Base-by-base conservation (phyloP, 2,329 filamentous ascomycete species). In the Setomelanomma holmii region DNA sequence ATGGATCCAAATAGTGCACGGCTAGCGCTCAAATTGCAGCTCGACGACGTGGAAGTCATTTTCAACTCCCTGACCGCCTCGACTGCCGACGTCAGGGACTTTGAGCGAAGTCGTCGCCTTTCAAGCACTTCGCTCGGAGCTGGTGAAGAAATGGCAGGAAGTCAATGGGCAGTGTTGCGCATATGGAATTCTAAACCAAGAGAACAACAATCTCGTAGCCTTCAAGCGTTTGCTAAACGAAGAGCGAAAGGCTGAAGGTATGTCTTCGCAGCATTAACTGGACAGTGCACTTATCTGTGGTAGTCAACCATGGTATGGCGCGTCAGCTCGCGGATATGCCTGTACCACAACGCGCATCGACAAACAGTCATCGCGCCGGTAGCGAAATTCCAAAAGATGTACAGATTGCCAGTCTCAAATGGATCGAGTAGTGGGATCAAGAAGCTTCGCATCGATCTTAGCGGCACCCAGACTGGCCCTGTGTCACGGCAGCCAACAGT, bases 231-330 rank as follows among this genome's bases (percentile, higher is more conserved):
- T 62, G 4, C 10, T 57, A 5, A 34, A n/a, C 10, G 53, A 61
- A 23, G 56, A 61, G 34, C 38, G 39, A 34, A 45, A 53, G 17
- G 58, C 56, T 21, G 43, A 43, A 5, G 42, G 53, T 51, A 43
- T 30, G 56, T 39, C 10, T 16, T 5, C 5, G 5, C n/a, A 17
- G 20, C 4, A 24, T 20, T 17, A 1, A 8, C 12, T 21, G 16
- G 17, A 11, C 4, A 35, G 11, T 20, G 8, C 8, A 12, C 49
- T 49, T 11, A 53, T 22, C n/a, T 3, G 7, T 17, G 21, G 20
- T 34, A 58, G 56, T 21, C 12, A 50, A 63, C 19, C 57, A 58
- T 38, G 54, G 46, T 7, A 45, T 63, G 34, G 55, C 57, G 8
- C 55, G 54, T 17, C 42, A 21, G 14, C 45, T 56, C 3, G 48